Evolutionary conservation across 768 basidiomycete species (phyloP).

Genomic region (Lactifluus hygrophoroides): DNA sequence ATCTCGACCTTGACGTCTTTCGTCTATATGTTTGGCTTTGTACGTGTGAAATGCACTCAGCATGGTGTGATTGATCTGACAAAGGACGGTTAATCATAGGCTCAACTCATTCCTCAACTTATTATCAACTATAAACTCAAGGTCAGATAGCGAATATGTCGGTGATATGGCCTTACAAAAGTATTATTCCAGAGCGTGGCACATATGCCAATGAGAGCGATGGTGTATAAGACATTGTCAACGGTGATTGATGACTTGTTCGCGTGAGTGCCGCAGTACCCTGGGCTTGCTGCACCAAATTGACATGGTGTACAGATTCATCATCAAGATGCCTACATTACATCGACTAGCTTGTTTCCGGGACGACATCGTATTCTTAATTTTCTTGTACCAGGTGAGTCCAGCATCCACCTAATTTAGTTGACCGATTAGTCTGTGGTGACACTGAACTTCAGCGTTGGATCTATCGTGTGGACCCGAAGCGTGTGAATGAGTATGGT

Average conservation of each 20-base stretch:
- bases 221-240: slow-evolving; percentile 91
- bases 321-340: slow-evolving; percentile 94
- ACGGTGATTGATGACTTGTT: slow-evolving; percentile 91
- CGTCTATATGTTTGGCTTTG: slow-evolving; percentile 97
- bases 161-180: neutral
- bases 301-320: slow-evolving; percentile 37
- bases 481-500: slow-evolving; percentile 94
- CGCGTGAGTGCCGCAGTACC: slow-evolving; percentile 44
- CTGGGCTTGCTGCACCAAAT: slow-evolving; percentile 7
- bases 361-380: slow-evolving; percentile 84
- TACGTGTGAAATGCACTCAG: slow-evolving; percentile 38
- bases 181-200: slow-evolving; percentile 63
- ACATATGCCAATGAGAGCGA: slow-evolving; percentile 98
- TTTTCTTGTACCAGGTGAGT: slow-evolving; percentile 86
- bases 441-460: slow-evolving; percentile 51
- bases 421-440: neutral
- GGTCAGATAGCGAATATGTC: slow-evolving; percentile 34
- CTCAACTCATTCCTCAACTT: slow-evolving; percentile 76
- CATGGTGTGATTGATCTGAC: slow-evolving; percentile 17
- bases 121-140: slow-evolving; percentile 98
- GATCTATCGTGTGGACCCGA: slow-evolving; percentile 95
- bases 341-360: slow-evolving; percentile 88
- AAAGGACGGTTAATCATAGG: slow-evolving; percentile 35
- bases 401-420: neutral
- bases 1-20: slow-evolving; percentile 90